phyloP scores from a whole-genome alignment of 1,284 basidiomycete species.

The Volvariella surrecta region DNA sequence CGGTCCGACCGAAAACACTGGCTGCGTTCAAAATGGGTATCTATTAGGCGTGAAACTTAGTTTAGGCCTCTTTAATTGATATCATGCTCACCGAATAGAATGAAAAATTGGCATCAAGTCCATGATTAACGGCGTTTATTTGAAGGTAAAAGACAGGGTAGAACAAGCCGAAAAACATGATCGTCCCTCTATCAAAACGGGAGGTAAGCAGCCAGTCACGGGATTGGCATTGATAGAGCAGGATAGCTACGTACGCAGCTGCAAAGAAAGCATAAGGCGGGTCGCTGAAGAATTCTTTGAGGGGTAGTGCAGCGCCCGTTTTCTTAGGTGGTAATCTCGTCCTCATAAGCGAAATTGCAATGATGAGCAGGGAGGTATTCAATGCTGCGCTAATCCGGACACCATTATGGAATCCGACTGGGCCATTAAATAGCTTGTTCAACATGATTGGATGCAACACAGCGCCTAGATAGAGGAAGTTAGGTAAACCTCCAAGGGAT shows the following conservation, averaged over 20 bases:
- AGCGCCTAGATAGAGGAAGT: constrained; percentile 18
- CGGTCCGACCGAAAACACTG: constrained; percentile 34
- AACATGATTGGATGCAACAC: constrained; percentile 34
- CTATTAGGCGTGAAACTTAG: constrained; percentile 12
- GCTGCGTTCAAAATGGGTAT: constrained; percentile 38
- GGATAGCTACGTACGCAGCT: constrained; percentile 2
- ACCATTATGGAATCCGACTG: constrained; percentile 31
- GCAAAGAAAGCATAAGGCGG: constrained; percentile 4
- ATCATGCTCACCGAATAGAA: constrained; percentile 36
- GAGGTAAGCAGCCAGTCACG: too few species aligned
- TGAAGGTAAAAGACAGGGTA: constrained; percentile 45
- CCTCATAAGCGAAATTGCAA: constrained; percentile 33
- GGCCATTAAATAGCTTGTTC: constrained; percentile 27
- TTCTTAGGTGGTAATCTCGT: constrained; percentile 27
- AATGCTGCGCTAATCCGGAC: constrained; percentile 34
- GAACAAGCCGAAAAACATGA: constrained; percentile 22
- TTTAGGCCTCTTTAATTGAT: not conserved
- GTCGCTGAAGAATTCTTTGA: not conserved
- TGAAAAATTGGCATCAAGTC: constrained; percentile 29
- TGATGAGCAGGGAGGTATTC: constrained; percentile 28
- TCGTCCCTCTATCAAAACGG: constrained; percentile 5
- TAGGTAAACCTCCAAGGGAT: too few species aligned
- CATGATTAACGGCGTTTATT: constrained; percentile 34
- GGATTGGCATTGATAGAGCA: not conserved
- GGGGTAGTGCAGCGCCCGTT: constrained; percentile 18